Percentiles rank a stretch among this genome's conserved stretches.
phyloP scores from a whole-genome alignment of 2,329 filamentous ascomycete species.

The Exserohilum turcica region DNA sequence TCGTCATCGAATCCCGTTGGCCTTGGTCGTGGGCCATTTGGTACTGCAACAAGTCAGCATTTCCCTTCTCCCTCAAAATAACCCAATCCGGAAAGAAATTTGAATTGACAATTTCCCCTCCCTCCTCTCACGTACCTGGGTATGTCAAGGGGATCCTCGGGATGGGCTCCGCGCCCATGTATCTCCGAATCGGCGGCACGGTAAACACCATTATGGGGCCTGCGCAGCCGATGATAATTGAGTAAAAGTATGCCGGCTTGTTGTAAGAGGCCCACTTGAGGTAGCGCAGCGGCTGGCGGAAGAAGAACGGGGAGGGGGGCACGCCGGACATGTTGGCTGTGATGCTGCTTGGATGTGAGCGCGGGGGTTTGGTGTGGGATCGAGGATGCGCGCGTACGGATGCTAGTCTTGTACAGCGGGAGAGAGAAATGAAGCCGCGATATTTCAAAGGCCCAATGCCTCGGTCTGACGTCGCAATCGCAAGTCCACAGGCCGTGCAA shows the following conservation, averaged over 20 bases:
- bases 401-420: not conserved
- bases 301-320: conserved; percentile 69
- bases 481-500: conserved; percentile 3
- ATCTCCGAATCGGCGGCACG: conserved; percentile 73
- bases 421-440: not conserved
- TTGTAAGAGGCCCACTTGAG: conserved; percentile 85
- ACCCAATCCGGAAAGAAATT: not conserved
- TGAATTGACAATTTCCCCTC: not conserved
- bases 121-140: conserved; percentile 72
- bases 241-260: conserved; percentile 91
- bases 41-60: conserved; percentile 44
- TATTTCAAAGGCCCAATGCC: conserved; percentile 27
- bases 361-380: not conserved
- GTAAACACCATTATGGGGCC: conserved; percentile 73
- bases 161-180: conserved; percentile 73
- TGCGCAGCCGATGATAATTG: conserved; percentile 71
- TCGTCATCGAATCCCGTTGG: conserved; percentile 55
- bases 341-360: conserved; percentile 5
- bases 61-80: not conserved
- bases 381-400: conserved; percentile 6
- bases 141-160: conserved; percentile 82
- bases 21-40: conserved; percentile 53
- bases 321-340: conserved; percentile 60
- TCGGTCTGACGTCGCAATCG: conserved; percentile 16
- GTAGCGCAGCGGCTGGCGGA: conserved; percentile 81